These are phyloP conservation scores for Nemania bipapillata DNA, from an alignment of 2,329 filamentous ascomycete species.

Conservation along the genomic window DNA sequence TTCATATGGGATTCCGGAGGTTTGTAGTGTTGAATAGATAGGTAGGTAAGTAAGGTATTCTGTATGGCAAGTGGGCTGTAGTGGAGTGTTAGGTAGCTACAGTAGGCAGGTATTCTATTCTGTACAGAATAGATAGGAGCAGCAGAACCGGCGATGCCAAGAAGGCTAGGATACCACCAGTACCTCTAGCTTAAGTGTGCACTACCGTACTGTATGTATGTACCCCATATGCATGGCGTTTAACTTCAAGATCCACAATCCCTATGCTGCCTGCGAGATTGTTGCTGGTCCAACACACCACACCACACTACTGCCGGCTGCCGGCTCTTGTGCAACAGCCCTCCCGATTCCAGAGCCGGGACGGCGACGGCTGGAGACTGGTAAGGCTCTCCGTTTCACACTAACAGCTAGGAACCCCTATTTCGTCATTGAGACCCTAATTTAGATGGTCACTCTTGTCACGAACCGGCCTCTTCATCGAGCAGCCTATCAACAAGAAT, in stretches of 20 bases:
- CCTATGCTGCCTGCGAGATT: constrained; percentile 33
- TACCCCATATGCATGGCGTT: constrained; percentile 37
- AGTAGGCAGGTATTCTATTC: too few relatives aligned
- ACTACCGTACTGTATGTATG: constrained; percentile 9
- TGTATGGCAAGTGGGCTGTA: background rate
- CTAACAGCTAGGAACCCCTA: background rate
- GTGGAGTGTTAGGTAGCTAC: too few relatives aligned
- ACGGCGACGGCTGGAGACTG: constrained; percentile 2
- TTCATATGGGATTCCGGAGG: too few relatives aligned
- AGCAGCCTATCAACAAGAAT: constrained; percentile 4
- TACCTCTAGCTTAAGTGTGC: too few relatives aligned
- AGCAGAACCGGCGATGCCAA: constrained; percentile 7
- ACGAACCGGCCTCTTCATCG: constrained; percentile 1
- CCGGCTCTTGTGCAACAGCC: constrained; percentile 30
- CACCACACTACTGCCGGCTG: constrained; percentile 29
- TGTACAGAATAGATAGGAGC: too few relatives aligned
- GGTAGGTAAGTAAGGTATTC: too few relatives aligned
- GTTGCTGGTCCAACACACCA: constrained; percentile 25
- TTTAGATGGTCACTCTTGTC: constrained; percentile 10
- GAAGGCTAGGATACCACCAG: constrained; percentile 18
- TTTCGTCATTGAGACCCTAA: constrained; percentile 26
- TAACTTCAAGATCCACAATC: constrained; percentile 31
- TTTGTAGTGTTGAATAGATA: background rate
- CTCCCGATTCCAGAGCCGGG: constrained; percentile 6
- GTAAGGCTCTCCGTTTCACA: constrained; percentile 14